These are phyloP conservation scores for Protomyces inouyei DNA, from an alignment of 1,139 yeast genomes.

Conservation along the genomic window DNA sequence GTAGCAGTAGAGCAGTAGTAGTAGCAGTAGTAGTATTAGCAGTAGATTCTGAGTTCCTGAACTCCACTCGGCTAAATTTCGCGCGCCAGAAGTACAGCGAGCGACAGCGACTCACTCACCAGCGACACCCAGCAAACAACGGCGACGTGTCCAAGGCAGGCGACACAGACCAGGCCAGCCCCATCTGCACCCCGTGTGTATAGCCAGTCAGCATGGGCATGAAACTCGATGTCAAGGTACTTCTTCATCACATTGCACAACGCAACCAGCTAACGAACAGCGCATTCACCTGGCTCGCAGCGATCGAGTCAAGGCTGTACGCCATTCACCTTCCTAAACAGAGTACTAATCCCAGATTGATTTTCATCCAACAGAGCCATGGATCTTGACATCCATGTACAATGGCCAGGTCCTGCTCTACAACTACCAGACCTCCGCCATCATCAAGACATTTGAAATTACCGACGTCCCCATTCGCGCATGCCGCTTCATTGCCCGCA, in stretches of 20 bases:
- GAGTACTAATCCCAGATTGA: conserved; percentile 49
- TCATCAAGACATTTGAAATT: conserved; percentile 72
- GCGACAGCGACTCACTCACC: neutral
- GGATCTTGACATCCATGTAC: conserved; percentile 44
- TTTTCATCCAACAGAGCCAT: conserved; percentile 96
- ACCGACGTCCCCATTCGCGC: conserved; percentile 94
- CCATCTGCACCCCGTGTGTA: too few relatives aligned
- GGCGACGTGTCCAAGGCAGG: too few relatives aligned
- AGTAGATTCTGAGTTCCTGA: too few relatives aligned
- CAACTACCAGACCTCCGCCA: conserved; percentile 39
- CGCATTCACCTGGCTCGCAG: conserved; percentile 81
- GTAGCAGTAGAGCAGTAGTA: too few relatives aligned
- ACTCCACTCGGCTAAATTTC: neutral
- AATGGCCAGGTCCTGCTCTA: conserved; percentile 30
- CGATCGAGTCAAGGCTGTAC: conserved; percentile 76
- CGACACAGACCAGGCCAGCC: too few relatives aligned
- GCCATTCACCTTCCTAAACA: neutral
- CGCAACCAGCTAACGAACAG: conserved; percentile 31
- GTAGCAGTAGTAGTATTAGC: too few relatives aligned
- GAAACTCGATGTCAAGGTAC: conserved; percentile 25
- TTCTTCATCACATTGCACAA: neutral
- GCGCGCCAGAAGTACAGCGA: neutral
- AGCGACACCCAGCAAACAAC: too few relatives aligned
- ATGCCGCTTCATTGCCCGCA: conserved; percentile 89
- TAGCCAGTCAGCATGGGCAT: conserved; percentile 11